phyloP scores from a whole-genome alignment of 768 basidiomycete species.

The Pleurotus pulmonarius region DNA sequence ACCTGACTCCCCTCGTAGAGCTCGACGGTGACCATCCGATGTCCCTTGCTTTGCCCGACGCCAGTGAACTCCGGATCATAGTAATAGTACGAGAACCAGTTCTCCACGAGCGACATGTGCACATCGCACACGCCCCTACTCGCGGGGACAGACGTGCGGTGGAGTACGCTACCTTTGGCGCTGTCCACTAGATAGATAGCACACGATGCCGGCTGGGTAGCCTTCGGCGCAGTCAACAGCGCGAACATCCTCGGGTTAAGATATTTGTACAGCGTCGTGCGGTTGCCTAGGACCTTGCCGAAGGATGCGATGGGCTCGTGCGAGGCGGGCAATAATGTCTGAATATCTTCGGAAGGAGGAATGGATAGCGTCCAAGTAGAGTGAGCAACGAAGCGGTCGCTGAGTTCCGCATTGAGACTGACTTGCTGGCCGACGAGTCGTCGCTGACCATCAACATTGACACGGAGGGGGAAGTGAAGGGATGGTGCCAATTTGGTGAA shows the following conservation, averaged over 20 bases:
- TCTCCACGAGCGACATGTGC: conserved; percentile 71
- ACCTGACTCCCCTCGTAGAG: conserved; percentile 73
- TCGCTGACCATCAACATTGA: conserved; percentile 33
- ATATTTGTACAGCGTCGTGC: conserved; percentile 91
- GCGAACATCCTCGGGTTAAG: conserved; percentile 78
- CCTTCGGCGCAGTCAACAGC: conserved; percentile 48
- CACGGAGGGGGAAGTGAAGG: conserved; percentile 56
- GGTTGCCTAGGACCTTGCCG: conserved; percentile 84
- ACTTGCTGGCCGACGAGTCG: conserved; percentile 60
- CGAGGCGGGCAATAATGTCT: conserved; percentile 42
- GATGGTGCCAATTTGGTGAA: conserved; percentile 41
- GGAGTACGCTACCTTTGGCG: conserved; percentile 73
- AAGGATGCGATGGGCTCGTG: conserved; percentile 64
- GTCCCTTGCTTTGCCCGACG: conserved; percentile 54
- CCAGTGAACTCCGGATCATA: conserved; percentile 57
- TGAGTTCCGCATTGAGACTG: conserved; percentile 35
- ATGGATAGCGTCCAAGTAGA: conserved; percentile 66
- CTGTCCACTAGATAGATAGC: conserved; percentile 77
- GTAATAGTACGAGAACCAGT: conserved; percentile 91
- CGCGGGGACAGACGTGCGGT: conserved; percentile 55
- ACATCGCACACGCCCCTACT: conserved; percentile 51
- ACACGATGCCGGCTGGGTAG: conserved; percentile 32
- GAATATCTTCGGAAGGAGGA: conserved; percentile 53
- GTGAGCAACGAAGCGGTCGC: conserved; percentile 45
- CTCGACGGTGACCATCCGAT: conserved; percentile 79